Evolutionary conservation across 345 rosid species (phyloP).

Genomic region (Carallia pectinifolia): DNA sequence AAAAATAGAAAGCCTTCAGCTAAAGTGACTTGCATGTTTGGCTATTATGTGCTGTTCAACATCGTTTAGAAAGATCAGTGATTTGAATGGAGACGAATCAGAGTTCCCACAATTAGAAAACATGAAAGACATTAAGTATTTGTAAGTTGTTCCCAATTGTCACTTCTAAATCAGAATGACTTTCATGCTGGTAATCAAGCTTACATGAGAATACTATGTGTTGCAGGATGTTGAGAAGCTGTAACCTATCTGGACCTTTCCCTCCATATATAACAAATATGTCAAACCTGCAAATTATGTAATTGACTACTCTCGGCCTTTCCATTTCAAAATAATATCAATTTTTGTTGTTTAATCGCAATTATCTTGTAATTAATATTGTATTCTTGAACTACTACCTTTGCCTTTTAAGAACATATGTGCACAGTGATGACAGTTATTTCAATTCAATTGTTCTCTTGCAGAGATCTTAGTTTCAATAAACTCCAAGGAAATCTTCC

Average conservation of each 20-base stretch:
- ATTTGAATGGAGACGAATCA: constrained; percentile 14
- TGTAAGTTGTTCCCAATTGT: constrained; percentile 9
- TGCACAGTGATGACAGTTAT: no score
- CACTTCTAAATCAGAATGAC: not conserved
- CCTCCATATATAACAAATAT: not conserved
- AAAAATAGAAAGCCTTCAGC: no score
- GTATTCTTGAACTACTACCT: not conserved
- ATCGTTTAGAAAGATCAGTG: constrained; percentile 15
- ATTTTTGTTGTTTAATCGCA: no score
- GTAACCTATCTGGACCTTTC: constrained; percentile 13
- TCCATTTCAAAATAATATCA: no score
- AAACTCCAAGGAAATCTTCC: constrained; percentile 13
- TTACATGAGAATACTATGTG: not conserved
- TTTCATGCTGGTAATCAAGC: not conserved
- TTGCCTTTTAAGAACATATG: not conserved
- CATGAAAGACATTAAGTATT: not conserved
- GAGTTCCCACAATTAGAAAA: not conserved
- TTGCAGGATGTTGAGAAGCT: constrained; percentile 16
- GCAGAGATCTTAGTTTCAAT: constrained; percentile 20
- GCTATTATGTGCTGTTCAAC: not conserved
- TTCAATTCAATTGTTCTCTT: not conserved
- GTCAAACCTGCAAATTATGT: constrained; percentile 7
- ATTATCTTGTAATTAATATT: not conserved
- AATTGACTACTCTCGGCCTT: not conserved
- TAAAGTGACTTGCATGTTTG: no score